phyloP scores from a whole-genome alignment of 2,329 filamentous ascomycete genomes.

The Scytalidium lignicola region DNA sequence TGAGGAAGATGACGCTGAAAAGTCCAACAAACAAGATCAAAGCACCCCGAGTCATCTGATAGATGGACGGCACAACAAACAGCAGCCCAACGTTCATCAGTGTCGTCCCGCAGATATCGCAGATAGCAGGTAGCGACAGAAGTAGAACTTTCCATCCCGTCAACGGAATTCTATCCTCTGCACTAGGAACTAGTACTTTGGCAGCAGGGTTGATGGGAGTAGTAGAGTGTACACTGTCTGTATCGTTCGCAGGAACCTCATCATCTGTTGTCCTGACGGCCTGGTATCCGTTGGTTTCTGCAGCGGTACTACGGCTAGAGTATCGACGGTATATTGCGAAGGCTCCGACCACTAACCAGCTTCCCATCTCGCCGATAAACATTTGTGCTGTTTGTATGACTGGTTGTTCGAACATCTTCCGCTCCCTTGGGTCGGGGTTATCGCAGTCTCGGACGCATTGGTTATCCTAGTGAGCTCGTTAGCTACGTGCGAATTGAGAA shows the following conservation, averaged over 20 bases:
- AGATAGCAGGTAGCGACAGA: constrained; percentile 80
- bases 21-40: constrained; percentile 93
- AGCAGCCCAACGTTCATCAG: constrained; percentile 95
- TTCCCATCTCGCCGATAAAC: constrained; percentile 95
- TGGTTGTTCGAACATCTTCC: constrained; percentile 81
- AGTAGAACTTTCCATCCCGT: constrained; percentile 67
- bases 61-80: constrained; percentile 92
- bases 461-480: constrained; percentile 62
- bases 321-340: constrained; percentile 62
- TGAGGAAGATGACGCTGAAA: constrained; percentile 89
- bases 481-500: constrained; percentile 3
- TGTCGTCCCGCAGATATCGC: constrained; percentile 91
- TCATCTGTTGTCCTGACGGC: constrained; percentile 49
- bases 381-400: constrained; percentile 96
- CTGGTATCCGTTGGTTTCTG: constrained; percentile 55
- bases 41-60: constrained; percentile 96
- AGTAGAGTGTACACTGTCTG: constrained; percentile 39
- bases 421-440: constrained; percentile 58
- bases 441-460: constrained; percentile 93
- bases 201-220: constrained; percentile 41
- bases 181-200: constrained; percentile 47
- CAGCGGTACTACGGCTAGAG: constrained; percentile 37
- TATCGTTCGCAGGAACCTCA: constrained; percentile 28
- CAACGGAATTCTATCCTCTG: constrained; percentile 55
- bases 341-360: constrained; percentile 81